These are phyloP conservation scores for Rosa lucieae DNA, from an alignment of 306 rosid genomes.

Conservation along the genomic window DNA sequence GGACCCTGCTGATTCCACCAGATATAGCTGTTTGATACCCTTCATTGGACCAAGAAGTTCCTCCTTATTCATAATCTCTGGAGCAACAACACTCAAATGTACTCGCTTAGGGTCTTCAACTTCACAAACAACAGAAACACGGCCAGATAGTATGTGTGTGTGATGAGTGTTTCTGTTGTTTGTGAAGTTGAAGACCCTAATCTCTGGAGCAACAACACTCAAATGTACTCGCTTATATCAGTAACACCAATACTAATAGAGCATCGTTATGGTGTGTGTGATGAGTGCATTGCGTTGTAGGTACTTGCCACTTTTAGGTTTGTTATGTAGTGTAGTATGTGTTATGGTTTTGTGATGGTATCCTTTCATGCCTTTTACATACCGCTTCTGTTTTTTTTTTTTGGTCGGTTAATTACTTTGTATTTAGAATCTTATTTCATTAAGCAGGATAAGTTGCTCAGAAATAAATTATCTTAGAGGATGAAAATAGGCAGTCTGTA, in stretches of 20 bases:
- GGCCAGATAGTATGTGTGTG: no score
- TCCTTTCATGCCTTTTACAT: neutral
- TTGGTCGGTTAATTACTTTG: neutral
- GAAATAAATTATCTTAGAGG: slow-evolving; percentile 92
- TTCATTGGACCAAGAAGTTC: neutral
- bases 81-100: neutral
- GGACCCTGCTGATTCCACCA: neutral
- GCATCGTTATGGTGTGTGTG: neutral
- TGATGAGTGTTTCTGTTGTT: no score
- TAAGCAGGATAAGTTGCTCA: slow-evolving; percentile 73
- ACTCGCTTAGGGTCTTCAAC: neutral
- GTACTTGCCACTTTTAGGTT: neutral
- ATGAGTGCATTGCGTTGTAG: neutral
- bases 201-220: no score
- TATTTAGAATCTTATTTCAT: neutral
- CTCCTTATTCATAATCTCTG: neutral
- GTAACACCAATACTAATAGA: neutral
- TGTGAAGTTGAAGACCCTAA: no score
- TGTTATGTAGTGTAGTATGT: neutral
- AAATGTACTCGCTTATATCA: no score
- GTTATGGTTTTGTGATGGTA: neutral
- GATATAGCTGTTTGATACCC: neutral
- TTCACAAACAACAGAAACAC: neutral
- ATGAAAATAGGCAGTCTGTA: slow-evolving; percentile 86
- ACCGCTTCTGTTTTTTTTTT: neutral